A percentile compares a stretch with the other conserved stretches of the same genome.
These are phyloP conservation scores for Rhizopogon vinicolor DNA, from an alignment of 768 basidiomycete species.

Conservation along the genomic window DNA sequence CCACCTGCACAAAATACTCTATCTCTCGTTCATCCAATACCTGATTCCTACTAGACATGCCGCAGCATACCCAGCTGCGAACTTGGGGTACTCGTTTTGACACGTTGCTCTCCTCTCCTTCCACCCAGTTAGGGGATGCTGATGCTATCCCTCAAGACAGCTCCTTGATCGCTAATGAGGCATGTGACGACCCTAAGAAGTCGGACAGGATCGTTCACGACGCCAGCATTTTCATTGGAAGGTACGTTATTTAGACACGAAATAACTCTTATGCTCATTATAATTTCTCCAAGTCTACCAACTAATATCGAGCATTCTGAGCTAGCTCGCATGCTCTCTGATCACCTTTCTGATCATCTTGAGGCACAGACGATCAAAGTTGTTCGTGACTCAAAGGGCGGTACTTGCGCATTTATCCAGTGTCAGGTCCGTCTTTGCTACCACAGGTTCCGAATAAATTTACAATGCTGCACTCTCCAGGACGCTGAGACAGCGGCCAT, in stretches of 20 bases:
- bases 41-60: constrained; percentile 32
- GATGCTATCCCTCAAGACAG: constrained; percentile 12
- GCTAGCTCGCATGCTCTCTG: constrained; percentile 52
- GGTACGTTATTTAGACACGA: constrained; percentile 36
- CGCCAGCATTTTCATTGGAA: constrained; percentile 82
- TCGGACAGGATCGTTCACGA: constrained; percentile 58
- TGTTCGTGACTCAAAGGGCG: constrained; percentile 70
- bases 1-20: constrained; percentile 2
- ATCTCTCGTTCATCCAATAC: constrained; percentile 11
- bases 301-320: constrained; percentile 61
- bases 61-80: constrained; percentile 39
- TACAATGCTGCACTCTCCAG: constrained; percentile 28
- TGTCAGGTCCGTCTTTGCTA: constrained; percentile 54
- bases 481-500: constrained; percentile 50
- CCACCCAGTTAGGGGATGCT: constrained; percentile 30
- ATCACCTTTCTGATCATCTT: constrained; percentile 63
- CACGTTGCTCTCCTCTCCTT: constrained; percentile 49
- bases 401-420: constrained; percentile 82
- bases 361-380: constrained; percentile 67
- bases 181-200: constrained; percentile 26
- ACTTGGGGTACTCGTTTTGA: constrained; percentile 75
- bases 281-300: constrained; percentile 49
- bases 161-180: constrained; percentile 1
- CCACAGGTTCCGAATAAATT: background rate
- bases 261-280: constrained; percentile 4